Percentiles rank a stretch among this genome's conserved stretches.
These are phyloP conservation scores for Geotrichum siamense DNA, from an alignment of 1,139 yeast genomes.

Conservation along the genomic window DNA sequence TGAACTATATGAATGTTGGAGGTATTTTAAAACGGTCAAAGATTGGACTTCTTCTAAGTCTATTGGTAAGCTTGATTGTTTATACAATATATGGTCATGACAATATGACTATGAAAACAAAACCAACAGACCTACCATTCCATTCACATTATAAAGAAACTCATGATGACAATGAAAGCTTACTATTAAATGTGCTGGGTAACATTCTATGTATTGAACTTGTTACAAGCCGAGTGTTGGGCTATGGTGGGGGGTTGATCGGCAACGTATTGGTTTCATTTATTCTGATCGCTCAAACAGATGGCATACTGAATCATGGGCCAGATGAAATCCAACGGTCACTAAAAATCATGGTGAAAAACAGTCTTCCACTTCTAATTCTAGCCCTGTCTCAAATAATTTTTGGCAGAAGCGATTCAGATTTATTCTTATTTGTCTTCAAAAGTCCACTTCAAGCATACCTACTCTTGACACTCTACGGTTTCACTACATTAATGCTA, in stretches of 20 bases:
- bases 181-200: neutral
- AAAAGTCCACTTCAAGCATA: neutral
- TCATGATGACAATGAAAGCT: no score
- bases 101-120: no score
- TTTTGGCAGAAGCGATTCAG: neutral
- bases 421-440: slow-evolving; percentile 1
- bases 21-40: no score
- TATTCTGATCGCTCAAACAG: neutral
- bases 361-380: neutral
- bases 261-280: neutral
- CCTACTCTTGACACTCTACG: neutral
- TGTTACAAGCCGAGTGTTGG: neutral
- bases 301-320: neutral
- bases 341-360: neutral
- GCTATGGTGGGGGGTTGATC: neutral
- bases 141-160: no score
- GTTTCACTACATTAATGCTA: slow-evolving; percentile 1
- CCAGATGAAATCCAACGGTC: no score
- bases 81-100: no score
- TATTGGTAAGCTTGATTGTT: no score
- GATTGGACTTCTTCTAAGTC: no score
- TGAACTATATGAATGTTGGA: neutral
- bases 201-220: neutral
- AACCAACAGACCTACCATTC: no score
- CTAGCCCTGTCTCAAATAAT: slow-evolving; percentile 1